phyloP scores from a whole-genome alignment of 352 stramenopile genomes.

The Phytophthora cajani region DNA sequence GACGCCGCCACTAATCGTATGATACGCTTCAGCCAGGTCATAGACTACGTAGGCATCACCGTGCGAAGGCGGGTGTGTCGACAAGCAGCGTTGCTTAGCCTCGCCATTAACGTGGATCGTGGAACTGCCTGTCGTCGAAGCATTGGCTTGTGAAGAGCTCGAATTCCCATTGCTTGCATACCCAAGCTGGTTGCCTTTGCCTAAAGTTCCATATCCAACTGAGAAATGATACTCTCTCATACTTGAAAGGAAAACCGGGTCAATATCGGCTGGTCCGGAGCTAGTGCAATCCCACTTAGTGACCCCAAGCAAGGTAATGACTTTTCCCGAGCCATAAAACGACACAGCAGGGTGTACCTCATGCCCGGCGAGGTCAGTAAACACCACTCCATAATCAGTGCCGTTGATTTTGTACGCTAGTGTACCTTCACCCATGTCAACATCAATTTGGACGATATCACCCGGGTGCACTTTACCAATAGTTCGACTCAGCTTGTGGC shows the following conservation, averaged over 20 bases:
- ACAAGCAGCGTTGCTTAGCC: constrained; percentile 75
- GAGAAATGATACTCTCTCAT: constrained; percentile 81
- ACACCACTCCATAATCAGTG: constrained; percentile 87
- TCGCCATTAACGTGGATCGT: constrained; percentile 72
- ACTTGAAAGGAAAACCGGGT: constrained; percentile 79
- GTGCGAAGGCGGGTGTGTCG: constrained; percentile 74
- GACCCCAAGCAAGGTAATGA: constrained; percentile 80
- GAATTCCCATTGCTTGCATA: constrained; percentile 65
- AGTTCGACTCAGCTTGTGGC: constrained; percentile 83
- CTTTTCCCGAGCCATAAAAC: constrained; percentile 91
- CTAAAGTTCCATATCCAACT: constrained; percentile 82
- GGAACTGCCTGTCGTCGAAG: constrained; percentile 25
- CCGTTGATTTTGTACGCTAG: constrained; percentile 92
- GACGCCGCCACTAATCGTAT: constrained; percentile 58
- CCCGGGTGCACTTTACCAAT: constrained; percentile 91
- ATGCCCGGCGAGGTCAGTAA: constrained; percentile 81
- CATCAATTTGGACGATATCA: constrained; percentile 87
- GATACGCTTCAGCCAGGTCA: constrained; percentile 72
- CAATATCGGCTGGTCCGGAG: constrained; percentile 40
- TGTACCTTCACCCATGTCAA: constrained; percentile 89
- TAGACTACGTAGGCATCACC: constrained; percentile 86
- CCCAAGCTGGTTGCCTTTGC: constrained; percentile 77
- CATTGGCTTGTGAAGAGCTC: constrained; percentile 22
- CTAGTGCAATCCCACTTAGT: constrained; percentile 74
- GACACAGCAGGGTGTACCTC: constrained; percentile 89